Conservation (phyloP, 306 rosid genomes). For the Sicyos baderoa region DNA sequence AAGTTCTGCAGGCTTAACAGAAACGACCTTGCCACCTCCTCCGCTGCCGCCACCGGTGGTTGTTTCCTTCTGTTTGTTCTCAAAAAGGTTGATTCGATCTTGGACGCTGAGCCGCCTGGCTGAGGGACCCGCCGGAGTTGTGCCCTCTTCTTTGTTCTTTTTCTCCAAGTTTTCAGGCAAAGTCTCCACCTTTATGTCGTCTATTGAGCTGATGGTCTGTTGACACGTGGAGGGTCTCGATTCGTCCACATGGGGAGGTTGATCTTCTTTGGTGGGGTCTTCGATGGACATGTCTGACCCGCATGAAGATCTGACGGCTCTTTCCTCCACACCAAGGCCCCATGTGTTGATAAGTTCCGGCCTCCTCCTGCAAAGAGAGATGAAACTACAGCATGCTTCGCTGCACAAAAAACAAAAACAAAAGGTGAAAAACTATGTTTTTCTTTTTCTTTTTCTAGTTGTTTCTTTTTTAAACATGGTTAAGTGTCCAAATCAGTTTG, state of each 20-base stretch:
- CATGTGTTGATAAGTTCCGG: slow-evolving; percentile 51
- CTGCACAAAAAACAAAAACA: slow-evolving; percentile 33
- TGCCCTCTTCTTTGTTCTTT: slow-evolving; percentile 23
- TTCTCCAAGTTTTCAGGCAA: slow-evolving; percentile 19
- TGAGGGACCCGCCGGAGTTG: slow-evolving; percentile 31
- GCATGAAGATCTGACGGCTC: slow-evolving; percentile 56
- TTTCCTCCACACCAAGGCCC: slow-evolving; percentile 44
- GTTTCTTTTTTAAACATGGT: no score
- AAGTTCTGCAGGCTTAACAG: slow-evolving; percentile 56
- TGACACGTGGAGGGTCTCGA: slow-evolving; percentile 43
- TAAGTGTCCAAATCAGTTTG: no score
- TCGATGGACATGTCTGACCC: slow-evolving; percentile 97
- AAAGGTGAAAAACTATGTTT: no score
- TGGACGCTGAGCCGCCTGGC: slow-evolving; percentile 84
- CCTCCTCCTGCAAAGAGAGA: slow-evolving; percentile 55
- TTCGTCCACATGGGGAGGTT: slow-evolving; percentile 24
- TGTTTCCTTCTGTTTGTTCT: slow-evolving; percentile 86
- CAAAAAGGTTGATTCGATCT: slow-evolving; percentile 90
- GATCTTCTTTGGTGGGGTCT: slow-evolving; percentile 50
- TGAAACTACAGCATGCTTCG: slow-evolving; percentile 63
- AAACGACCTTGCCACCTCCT: slow-evolving; percentile 42
- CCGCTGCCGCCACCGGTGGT: slow-evolving; percentile 29
- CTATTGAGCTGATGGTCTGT: slow-evolving; percentile 36
- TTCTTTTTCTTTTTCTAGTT: no score
- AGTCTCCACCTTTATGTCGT: slow-evolving; percentile 23